Evolutionary conservation across 2,329 filamentous ascomycete genomes (phyloP), one percentile per base, ranked within the genome.

Genomic region (Colletotrichum noveboracense): DNA sequence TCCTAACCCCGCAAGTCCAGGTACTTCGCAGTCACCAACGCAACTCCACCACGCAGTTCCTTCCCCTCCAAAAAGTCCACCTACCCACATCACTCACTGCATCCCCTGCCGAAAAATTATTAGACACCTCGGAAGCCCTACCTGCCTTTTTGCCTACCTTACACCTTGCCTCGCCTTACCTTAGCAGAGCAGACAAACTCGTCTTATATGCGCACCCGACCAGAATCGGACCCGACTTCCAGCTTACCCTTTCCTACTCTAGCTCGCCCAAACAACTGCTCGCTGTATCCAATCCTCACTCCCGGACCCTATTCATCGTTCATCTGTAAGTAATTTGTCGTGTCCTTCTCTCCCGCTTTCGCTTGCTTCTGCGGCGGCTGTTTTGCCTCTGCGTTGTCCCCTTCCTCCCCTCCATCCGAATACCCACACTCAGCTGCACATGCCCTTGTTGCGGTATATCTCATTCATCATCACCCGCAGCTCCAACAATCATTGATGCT

Each of bases 51-150:
- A 73, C 64, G 43, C 64, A 62, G 70, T 32, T 58, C 64, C 64
- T 65, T 73, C 73, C 73, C 73, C 73, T 75, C 73, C 70, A 69
- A 73, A 74, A 60, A 75, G 64, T 60, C 73, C 73, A 75, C 73
- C 70, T 75, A 68, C 73, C 73, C 73, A 75, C 73, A 73, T 68
- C 70, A 75, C 64, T 65, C 30, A 73, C 70, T 75, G 70, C 70
- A 64, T 75, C 70, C 73, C 64, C 73, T 70, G 73, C 73, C 70
- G 73, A 75, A 75, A 75, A 75, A 68, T 73, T 75, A 73, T 75
- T 75, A 75, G 70, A 75, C 70, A 75, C 73, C 70, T 73, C 70
- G 73, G 73, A 75, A 75, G 70, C 73, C 73, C 73, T 75, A 75
- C 70, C 70, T 75, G 43, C 38, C 60, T 65, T 56, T 66, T 61